Evolutionary conservation across 306 rosid genomes (phyloP).

Genomic region (Corylus heterophylla): DNA sequence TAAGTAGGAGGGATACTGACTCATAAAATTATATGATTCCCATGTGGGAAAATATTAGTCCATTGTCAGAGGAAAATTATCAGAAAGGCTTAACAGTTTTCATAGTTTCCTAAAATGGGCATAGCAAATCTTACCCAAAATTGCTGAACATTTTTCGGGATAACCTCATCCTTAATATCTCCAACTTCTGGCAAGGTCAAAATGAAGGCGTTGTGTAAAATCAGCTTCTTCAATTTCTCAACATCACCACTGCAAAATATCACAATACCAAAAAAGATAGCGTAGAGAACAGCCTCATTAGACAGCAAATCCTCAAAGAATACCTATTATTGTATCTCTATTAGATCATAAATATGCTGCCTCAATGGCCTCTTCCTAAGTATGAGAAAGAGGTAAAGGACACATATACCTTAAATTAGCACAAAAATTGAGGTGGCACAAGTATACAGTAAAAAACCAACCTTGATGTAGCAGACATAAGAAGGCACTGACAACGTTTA

Average conservation of each 20-base stretch:
- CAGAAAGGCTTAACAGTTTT: background rate
- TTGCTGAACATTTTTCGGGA: constrained; percentile 92
- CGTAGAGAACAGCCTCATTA: constrained; percentile 1
- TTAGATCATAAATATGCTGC: background rate
- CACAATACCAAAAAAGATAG: constrained; percentile 24
- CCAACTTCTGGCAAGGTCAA: constrained; percentile 90
- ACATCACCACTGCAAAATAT: constrained; percentile 73
- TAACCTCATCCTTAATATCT: constrained; percentile 68
- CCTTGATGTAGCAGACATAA: constrained; percentile 98
- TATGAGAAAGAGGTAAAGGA: background rate
- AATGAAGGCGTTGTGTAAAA: constrained; percentile 80
- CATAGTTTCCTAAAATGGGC: background rate
- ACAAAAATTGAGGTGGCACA: constrained; percentile 15
- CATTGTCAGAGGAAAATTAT: background rate
- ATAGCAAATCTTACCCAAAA: constrained; percentile 62
- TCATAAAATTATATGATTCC: background rate
- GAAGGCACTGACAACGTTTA: constrained; percentile 89
- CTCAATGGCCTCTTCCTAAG: background rate
- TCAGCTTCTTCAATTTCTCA: constrained; percentile 88
- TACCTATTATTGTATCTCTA: constrained; percentile 6
- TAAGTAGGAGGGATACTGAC: background rate
- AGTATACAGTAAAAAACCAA: constrained; percentile 35
- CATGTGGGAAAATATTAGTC: background rate
- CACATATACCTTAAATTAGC: background rate
- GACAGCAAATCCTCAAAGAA: background rate